phyloP scores from a whole-genome alignment of 108 stramenopile species.

The Tribonema minus region DNA sequence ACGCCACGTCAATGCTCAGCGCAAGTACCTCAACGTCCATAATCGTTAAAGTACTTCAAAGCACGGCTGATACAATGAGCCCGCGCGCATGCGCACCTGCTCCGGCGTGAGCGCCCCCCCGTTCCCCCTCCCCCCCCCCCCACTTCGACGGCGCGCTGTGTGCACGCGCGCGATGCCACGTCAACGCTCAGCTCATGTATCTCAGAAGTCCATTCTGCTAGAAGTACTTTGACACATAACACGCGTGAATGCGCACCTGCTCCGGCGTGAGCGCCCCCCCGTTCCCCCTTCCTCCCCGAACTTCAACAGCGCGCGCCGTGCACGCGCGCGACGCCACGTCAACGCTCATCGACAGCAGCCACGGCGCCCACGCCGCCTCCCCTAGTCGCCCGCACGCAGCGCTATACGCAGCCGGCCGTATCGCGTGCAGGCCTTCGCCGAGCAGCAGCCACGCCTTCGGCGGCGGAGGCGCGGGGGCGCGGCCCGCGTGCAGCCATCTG shows the following conservation, averaged over 20 bases:
- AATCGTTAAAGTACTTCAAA: too few relatives aligned
- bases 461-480: too few relatives aligned
- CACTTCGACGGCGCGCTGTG: background rate
- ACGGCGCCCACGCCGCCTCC: slow-evolving; percentile 15
- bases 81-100: too few relatives aligned
- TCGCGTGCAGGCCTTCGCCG: slow-evolving; percentile 19
- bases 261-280: too few relatives aligned
- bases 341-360: slow-evolving; percentile 27
- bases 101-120: background rate
- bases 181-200: too few relatives aligned
- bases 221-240: background rate
- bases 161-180: too few relatives aligned
- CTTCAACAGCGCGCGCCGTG: slow-evolving; percentile 23
- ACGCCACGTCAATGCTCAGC: too few relatives aligned
- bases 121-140: background rate
- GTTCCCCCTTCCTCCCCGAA: too few relatives aligned
- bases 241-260: background rate
- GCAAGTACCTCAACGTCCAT: too few relatives aligned
- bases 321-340: slow-evolving; percentile 15
- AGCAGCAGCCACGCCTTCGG: slow-evolving; percentile 16
- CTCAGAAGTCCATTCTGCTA: background rate
- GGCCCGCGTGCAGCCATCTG: too few relatives aligned
- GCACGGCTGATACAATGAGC: background rate
- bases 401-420: slow-evolving; percentile 31
- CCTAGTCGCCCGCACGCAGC: background rate